phyloP scores from a whole-genome alignment of 805 yeast genomes.

The Hagleromyces aurorensis region DNA sequence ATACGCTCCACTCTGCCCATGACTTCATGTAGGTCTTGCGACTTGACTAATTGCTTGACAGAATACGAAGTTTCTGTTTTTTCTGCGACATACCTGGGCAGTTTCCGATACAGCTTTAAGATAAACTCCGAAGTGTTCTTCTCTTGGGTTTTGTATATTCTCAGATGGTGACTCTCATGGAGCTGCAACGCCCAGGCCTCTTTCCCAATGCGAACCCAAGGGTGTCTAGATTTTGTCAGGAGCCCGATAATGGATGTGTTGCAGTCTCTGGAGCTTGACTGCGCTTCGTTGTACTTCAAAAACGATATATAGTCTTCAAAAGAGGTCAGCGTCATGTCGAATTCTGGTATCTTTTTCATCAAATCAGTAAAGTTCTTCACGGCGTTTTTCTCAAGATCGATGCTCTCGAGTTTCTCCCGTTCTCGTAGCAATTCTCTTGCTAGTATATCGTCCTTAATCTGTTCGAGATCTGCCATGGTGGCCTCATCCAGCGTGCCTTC shows the following conservation, averaged over 20 bases:
- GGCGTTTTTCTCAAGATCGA: constrained; percentile 4
- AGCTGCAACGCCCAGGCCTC: constrained; percentile 30
- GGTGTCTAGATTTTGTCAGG: constrained; percentile 23
- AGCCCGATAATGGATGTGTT: constrained; percentile 5
- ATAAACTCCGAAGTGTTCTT: constrained; percentile 9
- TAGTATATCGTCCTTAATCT: constrained; percentile 17
- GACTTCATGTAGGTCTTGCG: constrained; percentile 9
- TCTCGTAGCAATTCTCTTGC: constrained; percentile 8
- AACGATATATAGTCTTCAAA: constrained; percentile 30
- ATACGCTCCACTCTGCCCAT: constrained; percentile 22
- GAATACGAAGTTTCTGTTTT: constrained; percentile 8
- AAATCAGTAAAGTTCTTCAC: constrained; percentile 12
- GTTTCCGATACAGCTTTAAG: constrained; percentile 14
- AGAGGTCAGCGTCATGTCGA: constrained; percentile 32
- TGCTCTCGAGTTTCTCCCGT: constrained; percentile 7
- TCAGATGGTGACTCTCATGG: constrained; percentile 14
- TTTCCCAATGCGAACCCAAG: constrained; percentile 31
- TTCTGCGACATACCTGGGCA: constrained; percentile 14
- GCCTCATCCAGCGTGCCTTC: constrained; percentile 25
- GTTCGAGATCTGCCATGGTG: constrained; percentile 29
- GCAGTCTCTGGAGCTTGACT: constrained; percentile 4
- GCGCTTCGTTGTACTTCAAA: constrained; percentile 2
- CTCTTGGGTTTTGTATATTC: constrained; percentile 21
- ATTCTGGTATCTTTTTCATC: constrained; percentile 13
- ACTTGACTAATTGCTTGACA: constrained; percentile 10